These are phyloP conservation scores for Schwanniomyces occidentalis DNA, from an alignment of 805 yeast genomes.

Conservation along the genomic window DNA sequence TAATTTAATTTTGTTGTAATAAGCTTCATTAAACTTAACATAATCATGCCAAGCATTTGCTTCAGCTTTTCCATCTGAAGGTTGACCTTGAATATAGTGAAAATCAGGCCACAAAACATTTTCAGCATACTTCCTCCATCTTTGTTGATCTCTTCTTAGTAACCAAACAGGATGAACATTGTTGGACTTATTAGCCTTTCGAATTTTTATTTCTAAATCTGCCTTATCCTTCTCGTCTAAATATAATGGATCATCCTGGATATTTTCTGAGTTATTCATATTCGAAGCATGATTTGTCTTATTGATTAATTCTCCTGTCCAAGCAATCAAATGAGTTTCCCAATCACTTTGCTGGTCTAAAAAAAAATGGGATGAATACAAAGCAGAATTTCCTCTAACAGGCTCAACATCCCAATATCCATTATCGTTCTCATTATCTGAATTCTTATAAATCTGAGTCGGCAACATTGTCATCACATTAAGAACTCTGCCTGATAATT, in stretches of 20 bases:
- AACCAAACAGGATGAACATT: constrained; percentile 88
- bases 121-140: constrained; percentile 92
- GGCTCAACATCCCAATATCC: constrained; percentile 60
- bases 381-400: constrained; percentile 80
- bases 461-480: constrained; percentile 71
- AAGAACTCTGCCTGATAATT: constrained; percentile 65
- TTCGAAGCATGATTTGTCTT: constrained; percentile 19
- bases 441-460: constrained; percentile 51
- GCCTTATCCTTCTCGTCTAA: constrained; percentile 55
- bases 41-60: constrained; percentile 82
- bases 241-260: constrained; percentile 62
- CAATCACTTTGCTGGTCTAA: constrained; percentile 68
- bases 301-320: constrained; percentile 86
- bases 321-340: constrained; percentile 86
- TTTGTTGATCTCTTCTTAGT: constrained; percentile 68
- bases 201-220: constrained; percentile 48
- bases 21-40: constrained; percentile 86
- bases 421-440: constrained; percentile 26
- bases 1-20: constrained; percentile 71
- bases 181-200: constrained; percentile 45
- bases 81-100: constrained; percentile 84
- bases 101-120: constrained; percentile 90
- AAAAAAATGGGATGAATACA: constrained; percentile 71
- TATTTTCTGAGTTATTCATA: constrained; percentile 23
- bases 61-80: constrained; percentile 68